Conservation (phyloP, 2,329 filamentous ascomycete species). For the Periconia digitata region DNA sequence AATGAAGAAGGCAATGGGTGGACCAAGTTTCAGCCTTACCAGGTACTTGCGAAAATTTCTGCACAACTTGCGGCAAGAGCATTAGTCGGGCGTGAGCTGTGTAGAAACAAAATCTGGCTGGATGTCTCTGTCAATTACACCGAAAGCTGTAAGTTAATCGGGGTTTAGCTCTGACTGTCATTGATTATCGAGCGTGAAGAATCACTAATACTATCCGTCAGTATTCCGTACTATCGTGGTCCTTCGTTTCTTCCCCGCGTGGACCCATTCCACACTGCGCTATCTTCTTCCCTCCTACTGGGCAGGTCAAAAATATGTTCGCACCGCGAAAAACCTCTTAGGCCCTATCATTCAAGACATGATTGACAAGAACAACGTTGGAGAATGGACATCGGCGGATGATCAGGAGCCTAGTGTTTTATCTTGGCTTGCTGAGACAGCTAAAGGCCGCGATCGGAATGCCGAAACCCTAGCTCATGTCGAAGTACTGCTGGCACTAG, state of each 20-base stretch:
- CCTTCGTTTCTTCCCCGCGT: slow-evolving; percentile 7
- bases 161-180: no score
- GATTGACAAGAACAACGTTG: neutral
- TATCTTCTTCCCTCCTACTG: slow-evolving; percentile 7
- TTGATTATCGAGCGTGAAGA: no score
- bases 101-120: no score
- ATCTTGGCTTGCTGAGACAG: slow-evolving; percentile 3
- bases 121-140: no score
- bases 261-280: slow-evolving; percentile 5
- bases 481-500: slow-evolving; percentile 9
- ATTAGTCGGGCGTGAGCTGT: no score
- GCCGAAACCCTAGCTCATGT: slow-evolving; percentile 1
- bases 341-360: slow-evolving; percentile 5
- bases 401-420: neutral
- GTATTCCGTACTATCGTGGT: slow-evolving; percentile 12
- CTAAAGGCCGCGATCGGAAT: slow-evolving; percentile 1
- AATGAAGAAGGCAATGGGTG: no score
- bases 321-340: slow-evolving; percentile 2
- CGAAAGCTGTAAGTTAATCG: no score
- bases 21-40: no score
- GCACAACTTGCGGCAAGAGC: no score
- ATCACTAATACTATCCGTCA: neutral
- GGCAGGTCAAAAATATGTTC: slow-evolving; percentile 4
- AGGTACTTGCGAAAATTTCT: no score
- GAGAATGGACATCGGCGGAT: no score